Evolutionary conservation across 1,284 basidiomycete genomes (phyloP).

Genomic region (Fomitopsis betulina): DNA sequence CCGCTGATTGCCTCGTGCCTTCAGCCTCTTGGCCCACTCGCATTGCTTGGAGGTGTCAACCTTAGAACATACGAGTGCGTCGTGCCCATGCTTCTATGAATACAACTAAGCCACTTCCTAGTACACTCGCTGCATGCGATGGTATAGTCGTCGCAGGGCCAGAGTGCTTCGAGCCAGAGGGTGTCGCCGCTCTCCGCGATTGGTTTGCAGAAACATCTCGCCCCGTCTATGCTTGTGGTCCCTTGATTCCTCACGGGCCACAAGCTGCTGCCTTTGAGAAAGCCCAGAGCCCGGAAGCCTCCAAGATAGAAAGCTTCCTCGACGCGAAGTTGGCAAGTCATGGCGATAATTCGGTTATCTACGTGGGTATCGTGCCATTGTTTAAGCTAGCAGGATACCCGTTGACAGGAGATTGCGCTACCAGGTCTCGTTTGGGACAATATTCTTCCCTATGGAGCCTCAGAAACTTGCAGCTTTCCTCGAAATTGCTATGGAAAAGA

Average conservation of each 20-base stretch:
- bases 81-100: neutral
- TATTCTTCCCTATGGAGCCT: slow-evolving; percentile 1
- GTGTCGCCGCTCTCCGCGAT: neutral
- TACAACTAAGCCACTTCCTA: neutral
- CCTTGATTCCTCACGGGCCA: neutral
- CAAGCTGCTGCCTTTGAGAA: neutral
- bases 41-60: neutral
- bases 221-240: slow-evolving; percentile 5
- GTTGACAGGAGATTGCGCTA: neutral
- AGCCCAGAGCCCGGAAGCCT: neutral
- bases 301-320: neutral
- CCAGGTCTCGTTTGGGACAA: slow-evolving; percentile 2
- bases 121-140: neutral
- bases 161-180: slow-evolving; percentile 3
- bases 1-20: neutral
- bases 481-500: slow-evolving; percentile 2
- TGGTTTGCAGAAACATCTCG: slow-evolving; percentile 1
- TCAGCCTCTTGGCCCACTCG: neutral
- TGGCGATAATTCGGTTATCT: neutral
- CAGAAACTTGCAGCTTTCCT: slow-evolving; percentile 2
- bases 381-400: neutral
- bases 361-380: neutral
- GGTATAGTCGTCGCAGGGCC: neutral
- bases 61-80: slow-evolving; percentile 1
- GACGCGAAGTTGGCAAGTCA: neutral